Evolutionary conservation across 371 early-diverging fungal genomes (phyloP), one percentile per base, ranked within the genome.

Genomic region (Haplosporangium sp.): DNA sequence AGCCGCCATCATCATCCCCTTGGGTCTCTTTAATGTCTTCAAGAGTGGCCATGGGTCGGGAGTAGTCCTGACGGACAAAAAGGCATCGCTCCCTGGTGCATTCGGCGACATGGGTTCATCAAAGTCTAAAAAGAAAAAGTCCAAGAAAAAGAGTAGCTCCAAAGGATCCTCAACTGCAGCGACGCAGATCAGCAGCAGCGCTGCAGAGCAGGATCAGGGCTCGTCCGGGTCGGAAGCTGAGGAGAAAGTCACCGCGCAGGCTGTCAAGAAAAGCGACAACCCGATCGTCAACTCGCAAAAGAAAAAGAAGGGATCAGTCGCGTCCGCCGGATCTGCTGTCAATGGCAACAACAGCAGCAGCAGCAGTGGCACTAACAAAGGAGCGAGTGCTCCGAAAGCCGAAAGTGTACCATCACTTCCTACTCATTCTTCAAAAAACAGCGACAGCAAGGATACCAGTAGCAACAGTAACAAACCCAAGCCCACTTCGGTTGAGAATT

Each of bases 121-220:
- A 40, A 77, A 77, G 21, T 60, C 72, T 40, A 77, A 76, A 63
- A 76, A 77, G 67, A 77, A 77, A 43, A 77, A 71, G 64, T 38
- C 53, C 37, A 77, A 77, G 68, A 77, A 77, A 46, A 77, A 77
- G 59, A 59, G 12, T 10, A 37, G 9, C 12, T 20, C 56, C 48
- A 67, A 67, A 43, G 50, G 48, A 4, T n/a, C 42, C 16, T 21
- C 54, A 10, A n/a, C 62, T 16, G 11, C 59, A 43, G 2, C 55
- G 10, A 20, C 65, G 38, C 40, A 52, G 37, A 14, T 36, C 18
- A 16, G 2, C 5, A 37, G 41, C 9, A 40, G 53, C 46, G 10
- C 46, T 12, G 55, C 47, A 52, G 52, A 65, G 9, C 41, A 58
- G 46, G 62, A 66, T 9, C 45, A 62, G 6, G 74, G 64, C 21